Base-by-base conservation (phyloP, 257 asterid species). In the Solanum infundibuliforme region DNA sequence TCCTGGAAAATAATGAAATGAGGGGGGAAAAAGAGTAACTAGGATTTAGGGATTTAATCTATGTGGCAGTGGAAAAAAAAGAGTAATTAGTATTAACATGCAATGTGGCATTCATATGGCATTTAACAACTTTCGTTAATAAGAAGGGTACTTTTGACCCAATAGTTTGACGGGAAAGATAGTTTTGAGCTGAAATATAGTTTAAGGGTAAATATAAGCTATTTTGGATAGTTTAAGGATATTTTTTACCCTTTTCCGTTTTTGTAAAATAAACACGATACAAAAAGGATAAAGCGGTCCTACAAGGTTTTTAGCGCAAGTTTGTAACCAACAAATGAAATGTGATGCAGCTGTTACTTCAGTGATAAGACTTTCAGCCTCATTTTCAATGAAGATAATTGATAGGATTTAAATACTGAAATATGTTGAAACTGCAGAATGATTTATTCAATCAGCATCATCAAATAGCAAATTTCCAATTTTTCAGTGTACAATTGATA, bases 151-250 rank as follows among this genome's bases (percentile, higher is more conserved):
- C 48, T 41, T 41, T 41, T 41, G 48, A 41, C 0, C 0, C 48
- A 41, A 41, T 41, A 41, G 1, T 41, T 41, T 41, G 14, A 41
- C 14, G 5, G 0, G 0, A 41, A 41, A 0, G 5, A 0, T 11
- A 41, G 5, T 11, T 41, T 41, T 41, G 14, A 41, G 5, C 4
- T 11, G 5, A 41, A 41, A 11, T 41, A 41, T 41, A 41, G 0
- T 41, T 41, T 41, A 41, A 41, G 14, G 5, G 0, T 11, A 41
- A 41, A 41, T 41, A 41, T 41, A 41, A 41, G 14, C 2, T 41
- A 41, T 41, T 41, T 41, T 5, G 0, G 0, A 41, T 41, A 41
- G 0, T 41, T 41, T 11, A 41, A 41, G 0, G 0, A 41, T 41
- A 41, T 10, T 41, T 41, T 41, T 41, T 0, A 41, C 2, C 0